A percentile compares a stretch with the other conserved stretches of the same genome.
Evolutionary conservation across 2,329 filamentous ascomycete species (phyloP).

Genomic region (Colletotrichum phormii): DNA sequence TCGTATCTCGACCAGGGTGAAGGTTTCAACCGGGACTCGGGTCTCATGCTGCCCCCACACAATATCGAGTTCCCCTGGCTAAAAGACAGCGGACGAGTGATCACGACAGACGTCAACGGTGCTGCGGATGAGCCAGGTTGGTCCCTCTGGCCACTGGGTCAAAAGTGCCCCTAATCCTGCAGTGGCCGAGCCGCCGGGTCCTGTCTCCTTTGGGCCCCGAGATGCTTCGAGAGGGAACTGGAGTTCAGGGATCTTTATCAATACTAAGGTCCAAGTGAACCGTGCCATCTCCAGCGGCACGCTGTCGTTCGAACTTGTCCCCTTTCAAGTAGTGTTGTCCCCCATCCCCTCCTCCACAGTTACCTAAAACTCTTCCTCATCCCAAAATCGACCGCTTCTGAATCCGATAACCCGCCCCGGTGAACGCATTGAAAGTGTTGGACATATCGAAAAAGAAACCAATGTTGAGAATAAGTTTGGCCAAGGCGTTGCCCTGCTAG

Average conservation of each 20-base stretch:
- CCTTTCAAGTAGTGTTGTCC: conserved; percentile 19
- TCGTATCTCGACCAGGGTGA: conserved; percentile 26
- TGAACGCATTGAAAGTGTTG: not conserved
- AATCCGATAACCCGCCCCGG: not conserved
- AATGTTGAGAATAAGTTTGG: conserved; percentile 12
- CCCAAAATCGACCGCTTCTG: conserved; percentile 15
- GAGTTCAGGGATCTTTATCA: conserved; percentile 25
- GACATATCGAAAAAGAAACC: not conserved
- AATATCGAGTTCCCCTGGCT: conserved; percentile 19
- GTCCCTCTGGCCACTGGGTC: conserved; percentile 28
- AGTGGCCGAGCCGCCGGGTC: conserved; percentile 20
- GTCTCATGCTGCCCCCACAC: conserved; percentile 24
- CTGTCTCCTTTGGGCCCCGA: conserved; percentile 13
- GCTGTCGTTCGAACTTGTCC: conserved; percentile 15
- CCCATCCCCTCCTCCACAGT: conserved; percentile 30
- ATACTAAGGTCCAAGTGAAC: conserved; percentile 23
- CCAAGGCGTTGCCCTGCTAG: conserved; percentile 17
- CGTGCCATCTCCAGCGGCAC: conserved; percentile 11
- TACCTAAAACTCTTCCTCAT: conserved; percentile 33
- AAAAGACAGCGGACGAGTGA: conserved; percentile 15
- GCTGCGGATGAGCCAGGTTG: conserved; percentile 18
- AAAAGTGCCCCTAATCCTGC: conserved; percentile 29
- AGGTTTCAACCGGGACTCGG: conserved; percentile 32
- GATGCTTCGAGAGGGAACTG: not conserved
- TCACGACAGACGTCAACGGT: conserved; percentile 32